A percentile compares a stretch with the other conserved stretches of the same genome.
Evolutionary conservation across 257 asterid species (phyloP).

Genomic region (Ilex aquifolium): DNA sequence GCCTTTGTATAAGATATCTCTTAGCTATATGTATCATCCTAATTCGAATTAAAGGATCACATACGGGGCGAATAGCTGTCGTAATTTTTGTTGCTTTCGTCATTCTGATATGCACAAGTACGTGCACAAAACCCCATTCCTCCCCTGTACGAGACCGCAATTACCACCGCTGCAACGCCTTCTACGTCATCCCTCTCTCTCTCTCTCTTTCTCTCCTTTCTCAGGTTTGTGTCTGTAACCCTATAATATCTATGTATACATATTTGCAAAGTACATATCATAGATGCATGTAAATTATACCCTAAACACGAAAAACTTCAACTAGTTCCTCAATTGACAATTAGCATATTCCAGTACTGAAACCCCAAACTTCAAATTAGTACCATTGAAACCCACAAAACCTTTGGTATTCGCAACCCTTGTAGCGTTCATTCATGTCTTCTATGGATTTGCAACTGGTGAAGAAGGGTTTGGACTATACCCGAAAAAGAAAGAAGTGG

Average conservation of each 20-base stretch:
- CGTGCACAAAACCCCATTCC: background rate
- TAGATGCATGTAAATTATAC: too few relatives aligned
- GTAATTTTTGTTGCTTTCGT: too few relatives aligned
- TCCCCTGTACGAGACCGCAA: background rate
- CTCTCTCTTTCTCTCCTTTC: background rate
- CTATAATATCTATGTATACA: too few relatives aligned
- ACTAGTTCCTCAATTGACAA: too few relatives aligned
- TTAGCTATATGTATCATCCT: too few relatives aligned
- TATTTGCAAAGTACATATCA: too few relatives aligned
- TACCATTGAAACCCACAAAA: background rate
- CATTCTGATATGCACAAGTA: background rate
- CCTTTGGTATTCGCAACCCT: background rate
- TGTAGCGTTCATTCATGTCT: background rate
- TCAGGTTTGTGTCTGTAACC: too few relatives aligned
- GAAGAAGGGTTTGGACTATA: conserved; percentile 26
- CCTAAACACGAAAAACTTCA: too few relatives aligned
- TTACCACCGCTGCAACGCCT: background rate
- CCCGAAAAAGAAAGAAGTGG: conserved; percentile 41
- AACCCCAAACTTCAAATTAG: background rate
- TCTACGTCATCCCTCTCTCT: background rate
- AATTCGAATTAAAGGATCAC: too few relatives aligned
- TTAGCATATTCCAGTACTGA: background rate
- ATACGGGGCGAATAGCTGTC: too few relatives aligned
- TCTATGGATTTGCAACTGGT: conserved; percentile 37
- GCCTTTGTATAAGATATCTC: too few relatives aligned